Percentiles rank a stretch among this genome's conserved stretches.
Conservation (phyloP, 1,284 basidiomycete species). For the Sporisorium reilianum region DNA sequence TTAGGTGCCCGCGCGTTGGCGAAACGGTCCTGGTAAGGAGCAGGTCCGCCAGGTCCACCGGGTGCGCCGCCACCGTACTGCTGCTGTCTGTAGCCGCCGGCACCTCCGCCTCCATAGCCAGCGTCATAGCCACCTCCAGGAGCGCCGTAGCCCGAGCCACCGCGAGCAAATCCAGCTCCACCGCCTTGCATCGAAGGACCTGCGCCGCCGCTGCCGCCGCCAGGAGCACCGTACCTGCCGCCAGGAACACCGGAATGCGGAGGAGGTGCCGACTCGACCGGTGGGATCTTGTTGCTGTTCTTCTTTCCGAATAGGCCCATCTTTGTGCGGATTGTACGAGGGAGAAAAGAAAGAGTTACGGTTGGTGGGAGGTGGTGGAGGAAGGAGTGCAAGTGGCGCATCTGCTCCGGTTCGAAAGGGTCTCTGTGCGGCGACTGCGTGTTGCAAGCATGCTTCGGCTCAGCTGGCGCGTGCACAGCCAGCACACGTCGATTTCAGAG, state of each 20-base stretch:
- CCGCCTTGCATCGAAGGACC: slow-evolving; percentile 16
- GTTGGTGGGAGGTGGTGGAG: neutral
- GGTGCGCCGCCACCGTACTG: slow-evolving; percentile 26
- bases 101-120: slow-evolving; percentile 10
- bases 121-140: slow-evolving; percentile 11
- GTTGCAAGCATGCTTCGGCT: neutral
- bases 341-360: neutral
- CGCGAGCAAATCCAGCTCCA: slow-evolving; percentile 19
- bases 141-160: slow-evolving; percentile 15
- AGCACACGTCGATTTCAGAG: slow-evolving; percentile 8
- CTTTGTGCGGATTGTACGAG: neutral
- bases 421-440: slow-evolving; percentile 5
- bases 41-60: slow-evolving; percentile 6
- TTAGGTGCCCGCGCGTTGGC: slow-evolving; percentile 52
- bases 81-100: slow-evolving; percentile 24
- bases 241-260: slow-evolving; percentile 21
- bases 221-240: slow-evolving; percentile 28
- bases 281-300: slow-evolving; percentile 41
- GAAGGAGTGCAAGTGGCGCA: neutral
- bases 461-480: slow-evolving; percentile 18
- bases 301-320: slow-evolving; percentile 55
- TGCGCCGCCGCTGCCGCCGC: slow-evolving; percentile 21
- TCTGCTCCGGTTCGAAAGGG: neutral
- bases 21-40: slow-evolving; percentile 43
- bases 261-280: slow-evolving; percentile 30